phyloP scores from a whole-genome alignment of 2,329 filamentous ascomycete genomes.

The Calonectria montana region DNA sequence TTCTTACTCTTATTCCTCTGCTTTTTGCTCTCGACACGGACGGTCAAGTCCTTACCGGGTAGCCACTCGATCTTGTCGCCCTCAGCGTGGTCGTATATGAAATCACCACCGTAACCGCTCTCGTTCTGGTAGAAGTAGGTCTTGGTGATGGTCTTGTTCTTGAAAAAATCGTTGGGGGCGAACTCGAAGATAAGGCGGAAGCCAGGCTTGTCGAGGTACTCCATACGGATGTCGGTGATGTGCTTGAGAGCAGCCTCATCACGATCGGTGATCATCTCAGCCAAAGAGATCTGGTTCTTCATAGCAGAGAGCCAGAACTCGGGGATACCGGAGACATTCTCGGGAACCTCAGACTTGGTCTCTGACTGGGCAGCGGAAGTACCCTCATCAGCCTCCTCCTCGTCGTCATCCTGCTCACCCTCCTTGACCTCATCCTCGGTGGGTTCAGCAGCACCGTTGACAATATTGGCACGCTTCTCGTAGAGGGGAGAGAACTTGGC shows the following conservation, averaged over 20 bases:
- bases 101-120: conserved; percentile 97
- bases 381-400: conserved; percentile 76
- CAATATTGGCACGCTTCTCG: conserved; percentile 90
- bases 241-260: conserved; percentile 94
- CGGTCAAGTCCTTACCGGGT: conserved; percentile 89
- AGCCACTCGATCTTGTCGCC: conserved; percentile 99
- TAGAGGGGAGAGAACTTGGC: conserved; percentile 98
- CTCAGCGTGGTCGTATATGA: conserved; percentile 99
- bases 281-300: conserved; percentile 98
- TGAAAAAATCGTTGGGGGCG: conserved; percentile 94
- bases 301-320: conserved; percentile 99
- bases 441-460: conserved; percentile 89
- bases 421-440: conserved; percentile 87
- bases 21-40: conserved; percentile 98
- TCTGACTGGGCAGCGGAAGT: conserved; percentile 66
- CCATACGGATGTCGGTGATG: conserved; percentile 95
- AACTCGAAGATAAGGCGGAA: conserved; percentile 99
- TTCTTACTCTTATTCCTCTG: conserved; percentile 97
- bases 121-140: conserved; percentile 99
- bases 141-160: conserved; percentile 97
- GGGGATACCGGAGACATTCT: conserved; percentile 81
- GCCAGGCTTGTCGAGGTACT: conserved; percentile 97
- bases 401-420: conserved; percentile 83
- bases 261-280: conserved; percentile 98
- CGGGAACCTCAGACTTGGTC: conserved; percentile 67